Base-by-base conservation (phyloP, 352 stramenopile species). In the Phytophthora nicotianae region DNA sequence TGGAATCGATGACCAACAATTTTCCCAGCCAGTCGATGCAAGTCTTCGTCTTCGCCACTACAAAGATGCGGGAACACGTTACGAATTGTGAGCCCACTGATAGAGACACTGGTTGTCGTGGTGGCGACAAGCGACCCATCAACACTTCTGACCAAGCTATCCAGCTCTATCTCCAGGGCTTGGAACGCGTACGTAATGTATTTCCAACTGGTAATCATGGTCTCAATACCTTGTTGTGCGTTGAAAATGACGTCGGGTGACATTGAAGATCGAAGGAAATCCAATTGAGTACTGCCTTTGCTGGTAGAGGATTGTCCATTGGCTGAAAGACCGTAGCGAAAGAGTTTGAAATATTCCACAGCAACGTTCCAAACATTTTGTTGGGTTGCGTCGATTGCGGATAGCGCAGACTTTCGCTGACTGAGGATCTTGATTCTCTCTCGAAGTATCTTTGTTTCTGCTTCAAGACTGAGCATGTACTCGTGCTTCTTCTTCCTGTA, bases 401-500 rank as follows among this genome's bases (percentile, higher is more conserved):
- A 55, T 7, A 35, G 16, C 9, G 46, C 11, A 5, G 13, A 4
- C 23, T 43, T 24, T 24, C 32, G 33, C 24, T 40, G 4, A 3
- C 33, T 5, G 4, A 62, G 43, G 4, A 29, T 41, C 21, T 49
- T 43, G 11, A 62, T 49, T 14, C 55, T 32, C 11, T 40, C 23
- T 19, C 32, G 32, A 6, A 62, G 32, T 9, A n/a, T 16, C 20
- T 26, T 45, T 2, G 33, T 38, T 35, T 48, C 33, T 0, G 20
- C 23, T 40, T 62, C 54, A 27, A 58, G 24, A 11, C 16, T 38
- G 16, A 54, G 7, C 16, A 43, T 47, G 17, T 62, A 55, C 21
- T 42, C 19, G 9, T 62, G 20, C n/a, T 62, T 62, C 33, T 62
- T 55, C 43, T 49, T 62, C 10, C 43, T 42, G 54, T 62, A 62